phyloP scores from a whole-genome alignment of 2,329 filamentous ascomycete species.

The Gnomoniopsis sp. region DNA sequence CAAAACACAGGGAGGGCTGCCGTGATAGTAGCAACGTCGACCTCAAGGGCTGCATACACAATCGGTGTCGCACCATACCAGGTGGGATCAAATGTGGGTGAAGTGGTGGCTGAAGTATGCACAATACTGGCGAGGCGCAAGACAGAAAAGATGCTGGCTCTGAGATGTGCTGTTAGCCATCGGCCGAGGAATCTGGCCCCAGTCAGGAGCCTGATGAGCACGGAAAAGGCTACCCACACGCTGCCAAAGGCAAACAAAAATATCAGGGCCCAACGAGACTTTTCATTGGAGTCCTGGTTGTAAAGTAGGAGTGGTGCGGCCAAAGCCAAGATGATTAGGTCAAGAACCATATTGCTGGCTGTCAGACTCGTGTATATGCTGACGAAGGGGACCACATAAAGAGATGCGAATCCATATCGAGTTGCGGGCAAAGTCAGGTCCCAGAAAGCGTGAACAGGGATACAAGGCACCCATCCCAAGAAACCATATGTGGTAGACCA shows the following conservation, averaged over 20 bases:
- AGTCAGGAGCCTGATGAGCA: too few relatives aligned
- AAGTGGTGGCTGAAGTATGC: conserved; percentile 27
- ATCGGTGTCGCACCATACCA: conserved; percentile 33
- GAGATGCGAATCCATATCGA: conserved; percentile 30
- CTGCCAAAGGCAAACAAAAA: conserved; percentile 29
- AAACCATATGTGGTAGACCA: conserved; percentile 30
- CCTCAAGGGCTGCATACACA: conserved; percentile 31
- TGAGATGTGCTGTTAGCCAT: conserved; percentile 6
- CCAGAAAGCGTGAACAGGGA: conserved; percentile 31
- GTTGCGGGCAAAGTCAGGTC: conserved; percentile 16
- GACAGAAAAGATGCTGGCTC: conserved; percentile 29
- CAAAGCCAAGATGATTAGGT: conserved; percentile 29
- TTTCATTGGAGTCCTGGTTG: conserved; percentile 23
- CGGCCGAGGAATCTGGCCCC: too few relatives aligned
- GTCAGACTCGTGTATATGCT: conserved; percentile 28
- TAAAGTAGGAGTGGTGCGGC: conserved; percentile 28
- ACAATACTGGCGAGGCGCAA: conserved; percentile 30
- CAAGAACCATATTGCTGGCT: conserved; percentile 28
- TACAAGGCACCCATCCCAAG: conserved; percentile 30
- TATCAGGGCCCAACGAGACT: conserved; percentile 26
- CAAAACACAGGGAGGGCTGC: conserved; percentile 13
- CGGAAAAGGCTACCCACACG: conserved; percentile 22
- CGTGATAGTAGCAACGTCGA: conserved; percentile 22
- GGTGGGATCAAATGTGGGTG: conserved; percentile 33
- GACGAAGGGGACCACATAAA: conserved; percentile 22